Evolutionary conservation across 1,284 basidiomycete genomes (phyloP).

Genomic region (Boletus mariae): DNA sequence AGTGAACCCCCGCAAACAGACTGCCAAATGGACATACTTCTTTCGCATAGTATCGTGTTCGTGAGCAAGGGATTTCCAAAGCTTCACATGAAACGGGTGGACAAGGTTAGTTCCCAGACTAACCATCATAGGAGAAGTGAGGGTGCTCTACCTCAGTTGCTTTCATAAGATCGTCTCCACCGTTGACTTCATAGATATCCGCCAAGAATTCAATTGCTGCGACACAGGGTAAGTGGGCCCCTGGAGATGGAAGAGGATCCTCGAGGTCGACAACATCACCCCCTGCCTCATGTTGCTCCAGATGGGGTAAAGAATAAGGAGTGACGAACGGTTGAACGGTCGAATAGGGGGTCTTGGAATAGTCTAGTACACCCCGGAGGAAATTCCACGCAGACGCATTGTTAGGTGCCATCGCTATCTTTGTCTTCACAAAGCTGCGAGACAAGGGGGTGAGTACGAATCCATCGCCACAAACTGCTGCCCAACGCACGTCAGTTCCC

Average conservation of each 20-base stretch:
- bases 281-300: slow-evolving; percentile 25
- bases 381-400: slow-evolving; percentile 96
- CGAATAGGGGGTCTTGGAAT: slow-evolving; percentile 55
- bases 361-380: slow-evolving; percentile 71
- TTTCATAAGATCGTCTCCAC: slow-evolving; percentile 32
- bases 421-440: slow-evolving; percentile 60
- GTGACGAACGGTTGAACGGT: slow-evolving; percentile 57
- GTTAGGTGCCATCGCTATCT: slow-evolving; percentile 84
- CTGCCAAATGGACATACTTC: slow-evolving; percentile 47
- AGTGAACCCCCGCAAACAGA: slow-evolving; percentile 2
- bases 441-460: slow-evolving; percentile 6
- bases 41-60: slow-evolving; percentile 77
- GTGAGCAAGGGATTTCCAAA: slow-evolving; percentile 70
- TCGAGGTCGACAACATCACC: slow-evolving; percentile 65
- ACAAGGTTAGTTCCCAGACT: slow-evolving; percentile 13
- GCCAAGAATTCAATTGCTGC: slow-evolving; percentile 85
- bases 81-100: slow-evolving; percentile 34
- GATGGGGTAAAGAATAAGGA: slow-evolving; percentile 52
- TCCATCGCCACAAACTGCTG: slow-evolving; percentile 3
- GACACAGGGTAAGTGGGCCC: slow-evolving; percentile 70
- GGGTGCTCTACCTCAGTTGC: slow-evolving; percentile 23
- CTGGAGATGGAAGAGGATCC: slow-evolving; percentile 62
- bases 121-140: neutral
- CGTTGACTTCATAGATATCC: slow-evolving; percentile 66
- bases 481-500: slow-evolving; percentile 66